Percentiles rank a stretch among this genome's conserved stretches.
phyloP scores from a whole-genome alignment of 2,329 filamentous ascomycete species.

The Colletotrichum camelliae region DNA sequence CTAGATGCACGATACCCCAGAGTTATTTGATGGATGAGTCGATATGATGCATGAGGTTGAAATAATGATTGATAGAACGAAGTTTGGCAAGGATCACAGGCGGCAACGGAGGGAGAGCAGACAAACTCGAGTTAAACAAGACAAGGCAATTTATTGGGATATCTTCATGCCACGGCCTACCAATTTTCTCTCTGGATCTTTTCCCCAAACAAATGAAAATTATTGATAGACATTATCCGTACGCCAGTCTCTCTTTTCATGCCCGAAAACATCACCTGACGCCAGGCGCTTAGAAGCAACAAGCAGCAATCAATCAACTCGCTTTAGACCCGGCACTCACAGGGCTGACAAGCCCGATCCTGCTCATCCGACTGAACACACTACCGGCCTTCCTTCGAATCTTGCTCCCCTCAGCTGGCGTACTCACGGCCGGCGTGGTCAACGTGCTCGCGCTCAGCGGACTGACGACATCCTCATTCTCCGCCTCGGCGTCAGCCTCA shows the following conservation, averaged over 20 bases:
- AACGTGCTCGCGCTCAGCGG: slow-evolving; percentile 17
- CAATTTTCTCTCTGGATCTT: background rate
- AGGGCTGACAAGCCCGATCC: slow-evolving; percentile 16
- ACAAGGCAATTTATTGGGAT: background rate
- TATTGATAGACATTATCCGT: background rate
- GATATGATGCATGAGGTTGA: background rate
- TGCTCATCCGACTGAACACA: slow-evolving; percentile 17
- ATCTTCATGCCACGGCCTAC: background rate
- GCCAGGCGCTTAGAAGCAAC: background rate
- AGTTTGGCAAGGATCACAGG: background rate
- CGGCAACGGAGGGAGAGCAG: background rate
- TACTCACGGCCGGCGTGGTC: background rate
- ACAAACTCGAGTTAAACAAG: background rate
- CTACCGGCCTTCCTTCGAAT: slow-evolving; percentile 20
- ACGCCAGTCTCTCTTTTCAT: background rate
- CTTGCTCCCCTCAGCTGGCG: background rate
- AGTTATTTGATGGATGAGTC: background rate
- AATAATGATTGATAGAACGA: background rate
- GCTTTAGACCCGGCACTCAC: background rate
- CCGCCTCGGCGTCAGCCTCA: slow-evolving; percentile 25
- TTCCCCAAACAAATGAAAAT: background rate
- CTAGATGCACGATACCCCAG: background rate
- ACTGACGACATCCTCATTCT: slow-evolving; percentile 22
- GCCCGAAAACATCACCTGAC: background rate
- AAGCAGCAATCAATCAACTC: background rate